Evolutionary conservation across 2,329 filamentous ascomycete species (phyloP).

Genomic region (Diaporthe vaccinii): DNA sequence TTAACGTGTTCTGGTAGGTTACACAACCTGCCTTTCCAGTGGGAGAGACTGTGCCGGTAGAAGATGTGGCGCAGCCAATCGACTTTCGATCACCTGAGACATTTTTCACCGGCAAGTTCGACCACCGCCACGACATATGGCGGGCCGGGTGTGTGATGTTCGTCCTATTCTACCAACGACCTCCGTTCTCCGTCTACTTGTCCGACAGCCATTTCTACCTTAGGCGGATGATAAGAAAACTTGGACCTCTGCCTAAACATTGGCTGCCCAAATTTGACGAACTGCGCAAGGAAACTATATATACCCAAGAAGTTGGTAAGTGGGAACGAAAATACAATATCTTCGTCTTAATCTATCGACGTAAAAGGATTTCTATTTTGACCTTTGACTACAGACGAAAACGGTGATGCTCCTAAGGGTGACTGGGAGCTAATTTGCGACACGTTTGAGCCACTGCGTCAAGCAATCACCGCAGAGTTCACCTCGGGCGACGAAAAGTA

Average conservation of each 20-base stretch:
- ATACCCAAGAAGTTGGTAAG: neutral
- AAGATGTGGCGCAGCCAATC: neutral
- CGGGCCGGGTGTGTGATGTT: neutral
- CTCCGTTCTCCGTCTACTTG: neutral
- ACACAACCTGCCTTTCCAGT: neutral
- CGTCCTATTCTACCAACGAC: neutral
- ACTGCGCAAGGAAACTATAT: neutral
- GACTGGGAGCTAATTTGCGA: neutral
- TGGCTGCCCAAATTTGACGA: neutral
- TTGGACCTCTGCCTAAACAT: neutral
- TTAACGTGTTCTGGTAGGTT: no score
- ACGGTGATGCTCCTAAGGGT: neutral
- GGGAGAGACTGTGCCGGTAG: neutral
- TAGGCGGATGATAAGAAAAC: neutral
- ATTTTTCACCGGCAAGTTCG: neutral
- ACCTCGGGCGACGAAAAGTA: neutral
- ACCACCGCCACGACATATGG: slow-evolving; percentile 5
- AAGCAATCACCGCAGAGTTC: neutral
- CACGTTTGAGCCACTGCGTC: neutral
- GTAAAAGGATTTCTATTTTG: neutral
- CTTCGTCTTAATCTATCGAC: no score
- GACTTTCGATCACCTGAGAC: neutral
- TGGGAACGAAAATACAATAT: neutral
- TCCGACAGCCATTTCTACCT: neutral
- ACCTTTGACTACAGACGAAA: neutral